Base-by-base conservation (phyloP, 495 filamentous ascomycete genomes). In the Tuber microsphaerosporum region DNA sequence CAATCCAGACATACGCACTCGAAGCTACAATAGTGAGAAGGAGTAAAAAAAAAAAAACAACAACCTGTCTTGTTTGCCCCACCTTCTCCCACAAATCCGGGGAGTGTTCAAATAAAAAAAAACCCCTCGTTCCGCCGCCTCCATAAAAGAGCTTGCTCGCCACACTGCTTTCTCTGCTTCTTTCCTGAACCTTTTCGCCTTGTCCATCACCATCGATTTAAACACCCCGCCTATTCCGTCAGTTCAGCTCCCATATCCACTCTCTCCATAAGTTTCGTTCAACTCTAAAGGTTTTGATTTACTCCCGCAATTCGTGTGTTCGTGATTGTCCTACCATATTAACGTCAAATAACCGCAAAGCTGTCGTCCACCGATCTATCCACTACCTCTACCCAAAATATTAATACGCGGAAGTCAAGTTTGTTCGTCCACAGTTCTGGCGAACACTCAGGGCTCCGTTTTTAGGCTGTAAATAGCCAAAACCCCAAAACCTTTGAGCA, bases 351-450 rank as follows among this genome's bases (percentile, higher is more conserved):
- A 79, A 71, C 70, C 77, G 76, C 76, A 73, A 79, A 74, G 77
- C 76, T 79, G 77, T 75, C 76, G 74, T 56, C 48, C 72, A 73
- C 71, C 76, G 70, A 79, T 61, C 44, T 74, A 37, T 71, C 71
- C 45, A 73, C 37, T 71, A 41, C 45, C 34, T 44, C 65, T 42
- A 72, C 69, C n/a, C 72, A 26, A 70, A 74, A 70, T 70, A 70
- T 26, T 70, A 41, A 14, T 43, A 73, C 77, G 61, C 77, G 73
- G 76, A 70, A 73, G 77, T 77, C 81, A 79, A 71, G 77, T 79
- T 73, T 82, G 80, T 82, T 81, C 75, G 77, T 82, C 81, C 74
- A 83, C 61, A 82, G 77, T 79, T 81, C 81, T 83, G 81, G 81
- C 81, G 81, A 77, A 72, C 81, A 78, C 73, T 71, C 81, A 77